Conservation (phyloP, 306 rosid species). For the apple (Malus domestica) region DNA sequence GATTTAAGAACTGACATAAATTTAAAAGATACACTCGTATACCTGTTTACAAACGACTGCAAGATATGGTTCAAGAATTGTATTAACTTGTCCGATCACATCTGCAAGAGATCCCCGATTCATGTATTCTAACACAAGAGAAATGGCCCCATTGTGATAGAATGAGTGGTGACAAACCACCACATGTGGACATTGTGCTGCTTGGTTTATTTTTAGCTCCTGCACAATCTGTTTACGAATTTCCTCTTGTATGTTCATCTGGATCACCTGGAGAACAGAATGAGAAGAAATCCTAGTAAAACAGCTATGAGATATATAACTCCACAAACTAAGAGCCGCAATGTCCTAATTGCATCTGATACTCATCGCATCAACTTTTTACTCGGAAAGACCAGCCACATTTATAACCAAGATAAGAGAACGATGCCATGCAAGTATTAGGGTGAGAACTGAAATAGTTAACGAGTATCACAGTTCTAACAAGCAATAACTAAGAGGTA, state of each 20-base stretch:
- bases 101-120: constrained; percentile 95
- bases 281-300: neutral
- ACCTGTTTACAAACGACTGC: constrained; percentile 99
- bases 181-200: constrained; percentile 88
- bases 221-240: constrained; percentile 96
- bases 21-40: constrained; percentile 1
- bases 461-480: too few species aligned
- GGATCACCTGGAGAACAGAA: constrained; percentile 63
- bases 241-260: constrained; percentile 94
- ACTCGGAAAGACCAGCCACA: too few species aligned
- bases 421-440: too few species aligned
- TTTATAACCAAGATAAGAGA: too few species aligned
- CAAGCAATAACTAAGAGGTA: too few species aligned
- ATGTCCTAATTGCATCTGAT: neutral
- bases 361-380: neutral
- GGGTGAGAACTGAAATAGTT: too few species aligned
- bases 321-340: neutral
- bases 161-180: constrained; percentile 94
- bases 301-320: neutral
- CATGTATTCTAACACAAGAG: constrained; percentile 95
- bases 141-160: constrained; percentile 85
- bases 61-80: constrained; percentile 97
- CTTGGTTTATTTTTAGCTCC: constrained; percentile 95
- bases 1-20: neutral
- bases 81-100: constrained; percentile 74